phyloP scores from a whole-genome alignment of 2,329 filamentous ascomycete species.

The Stemphylium vesicarium region DNA sequence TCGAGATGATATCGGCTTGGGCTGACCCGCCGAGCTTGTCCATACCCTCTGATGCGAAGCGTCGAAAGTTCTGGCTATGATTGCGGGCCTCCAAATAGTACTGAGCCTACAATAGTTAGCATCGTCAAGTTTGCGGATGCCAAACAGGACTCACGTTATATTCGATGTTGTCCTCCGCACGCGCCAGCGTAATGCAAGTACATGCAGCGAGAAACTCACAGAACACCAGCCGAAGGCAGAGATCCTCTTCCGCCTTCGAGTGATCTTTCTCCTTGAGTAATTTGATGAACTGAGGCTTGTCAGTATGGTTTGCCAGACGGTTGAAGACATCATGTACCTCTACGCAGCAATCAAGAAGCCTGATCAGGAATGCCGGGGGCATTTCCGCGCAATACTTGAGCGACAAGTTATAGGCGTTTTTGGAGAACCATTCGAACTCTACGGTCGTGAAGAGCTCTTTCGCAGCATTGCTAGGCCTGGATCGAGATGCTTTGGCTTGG shows the following conservation, averaged over 20 bases:
- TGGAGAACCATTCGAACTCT: conserved; percentile 85
- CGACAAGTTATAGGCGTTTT: conserved; percentile 80
- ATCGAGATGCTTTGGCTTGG: conserved; percentile 52
- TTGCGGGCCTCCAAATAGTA: conserved; percentile 67
- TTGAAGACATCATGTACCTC: conserved; percentile 39
- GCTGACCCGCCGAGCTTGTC: conserved; percentile 53
- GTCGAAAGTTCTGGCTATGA: conserved; percentile 67
- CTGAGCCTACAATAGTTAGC: conserved; percentile 59
- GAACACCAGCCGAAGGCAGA: conserved; percentile 67
- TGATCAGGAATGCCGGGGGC: conserved; percentile 60
- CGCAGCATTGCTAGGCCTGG: conserved; percentile 53
- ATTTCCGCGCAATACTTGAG: conserved; percentile 67
- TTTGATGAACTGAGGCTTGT: conserved; percentile 49
- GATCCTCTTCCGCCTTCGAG: conserved; percentile 50
- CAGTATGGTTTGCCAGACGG: background rate
- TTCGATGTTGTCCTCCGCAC: conserved; percentile 51
- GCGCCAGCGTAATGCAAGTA: conserved; percentile 56
- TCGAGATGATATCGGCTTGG: conserved; percentile 62
- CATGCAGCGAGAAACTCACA: conserved; percentile 71
- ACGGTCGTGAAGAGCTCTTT: conserved; percentile 60
- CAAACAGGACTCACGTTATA: conserved; percentile 44
- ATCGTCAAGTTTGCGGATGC: conserved; percentile 13
- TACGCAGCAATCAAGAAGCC: conserved; percentile 59
- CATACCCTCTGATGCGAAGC: conserved; percentile 48
- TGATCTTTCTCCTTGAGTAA: conserved; percentile 40